Evolutionary conservation across 169 alveolate genomes (phyloP), one percentile per base, ranked within the genome.

Genomic region (Plasmodium gonderi): DNA sequence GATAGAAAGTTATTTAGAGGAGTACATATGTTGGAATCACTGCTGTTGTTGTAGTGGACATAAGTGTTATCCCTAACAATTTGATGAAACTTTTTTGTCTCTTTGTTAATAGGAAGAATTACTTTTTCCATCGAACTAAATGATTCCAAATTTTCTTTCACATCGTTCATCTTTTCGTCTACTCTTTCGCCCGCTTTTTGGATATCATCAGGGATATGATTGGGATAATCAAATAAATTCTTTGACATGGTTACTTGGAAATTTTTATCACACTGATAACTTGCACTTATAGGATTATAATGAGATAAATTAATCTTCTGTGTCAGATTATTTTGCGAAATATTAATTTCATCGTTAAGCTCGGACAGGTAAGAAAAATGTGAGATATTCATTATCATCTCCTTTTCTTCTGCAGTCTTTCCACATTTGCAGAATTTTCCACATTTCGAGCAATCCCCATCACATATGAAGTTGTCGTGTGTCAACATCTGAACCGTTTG

Each of bases 201-300:
- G 40, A 44, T 9, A 23, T 65, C 36, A 12, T 67, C 72, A 38
- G 17, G 49, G 77, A 36, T 47, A n/a, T 12, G 20, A 42, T 38
- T 3, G 17, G 36, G 3, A 17, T 3, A 14, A 14, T 4, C 54
- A 31, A 36, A 42, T 17, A 36, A 47, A 74, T 64, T 29, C 31
- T 74, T 72, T 6, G 31, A 17, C 44, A 72, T 38, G 42, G 64
- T 17, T 0, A 83, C 40, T 54, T 83, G 75, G 29, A 83, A 83
- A 60, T 83, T 29, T 20, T 60, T 23, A 11, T 69, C 64, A 26
- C 40, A 47, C n/a, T 12, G 60, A 76, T 69, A 83, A 20, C 68
- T 83, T 45, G 81, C 76, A 7, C 83, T 83, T 69, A 83, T 72
- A 31, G 82, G 82, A 11, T 11, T 69, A 40, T 45, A 83, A 69